Evolutionary conservation across 1,284 basidiomycete species (phyloP), one percentile per base, ranked within the genome.

Genomic region (Tilletia caries): DNA sequence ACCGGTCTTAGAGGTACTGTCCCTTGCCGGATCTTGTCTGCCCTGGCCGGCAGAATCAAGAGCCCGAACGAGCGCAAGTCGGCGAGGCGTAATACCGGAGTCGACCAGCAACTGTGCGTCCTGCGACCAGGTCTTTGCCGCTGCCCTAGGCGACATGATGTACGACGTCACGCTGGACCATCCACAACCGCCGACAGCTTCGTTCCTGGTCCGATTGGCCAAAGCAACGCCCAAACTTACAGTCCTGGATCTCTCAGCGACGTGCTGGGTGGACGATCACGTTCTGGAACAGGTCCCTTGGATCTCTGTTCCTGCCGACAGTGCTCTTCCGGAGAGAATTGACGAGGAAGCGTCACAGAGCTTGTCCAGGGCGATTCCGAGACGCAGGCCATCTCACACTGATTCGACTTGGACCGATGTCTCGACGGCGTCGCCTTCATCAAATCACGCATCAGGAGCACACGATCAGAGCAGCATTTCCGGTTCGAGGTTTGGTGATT

Each of bases 71-170:
- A 13, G 58, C 34, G 12, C 33, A 13, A 20, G 58, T 34, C 32
- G 29, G 33, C 3, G 58, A 15, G 18, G 18, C 34, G 10, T 18
- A n/a, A n/a, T n/a, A 20, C 13, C 54, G 25, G 27, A 60, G 13
- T 12, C 54, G 32, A 20, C 10, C 29, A 18, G 15, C 27, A 20
- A 18, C 20, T 37, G 58, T 34, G 32, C 58, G 15, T 33, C 29
- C 32, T 62, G 58, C 58, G 58, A 62, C 33, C 58, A 62, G 33
- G 58, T 62, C 20, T 62, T 62, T 4, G 58, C 58, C 6, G 58
- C 58, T 12, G 32, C 27, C 18, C 32, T 34, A 6, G 58, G 58
- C 58, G 58, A 62, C 58, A 62, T 62, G 58, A 18, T 62, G 10
- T 33, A 32, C 27, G 58, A 62, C n/a, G 58, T 62, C 3, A 34